Percentiles rank a stretch among this genome's conserved stretches.
phyloP scores from a whole-genome alignment of 2,329 filamentous ascomycete species.

The Pestalotiopsis sp. region DNA sequence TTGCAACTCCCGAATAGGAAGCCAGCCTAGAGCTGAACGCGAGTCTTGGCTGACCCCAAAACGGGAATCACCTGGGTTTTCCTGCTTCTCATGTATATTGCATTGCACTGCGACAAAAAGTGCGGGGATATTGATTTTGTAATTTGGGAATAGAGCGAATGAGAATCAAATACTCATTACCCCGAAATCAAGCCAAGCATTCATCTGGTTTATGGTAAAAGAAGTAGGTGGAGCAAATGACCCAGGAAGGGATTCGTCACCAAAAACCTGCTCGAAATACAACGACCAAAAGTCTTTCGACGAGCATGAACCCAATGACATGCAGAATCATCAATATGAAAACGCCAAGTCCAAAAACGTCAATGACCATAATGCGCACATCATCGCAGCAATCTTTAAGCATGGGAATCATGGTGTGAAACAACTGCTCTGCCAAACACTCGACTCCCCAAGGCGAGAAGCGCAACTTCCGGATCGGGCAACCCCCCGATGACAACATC shows the following conservation, averaged over 20 bases:
- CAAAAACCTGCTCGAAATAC: too few species aligned
- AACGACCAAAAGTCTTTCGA: background rate
- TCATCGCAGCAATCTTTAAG: background rate
- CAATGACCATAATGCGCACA: background rate
- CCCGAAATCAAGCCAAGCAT: background rate
- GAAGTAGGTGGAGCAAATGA: background rate
- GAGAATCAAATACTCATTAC: background rate
- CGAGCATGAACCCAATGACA: background rate
- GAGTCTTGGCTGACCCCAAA: conserved; percentile 6
- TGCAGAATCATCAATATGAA: background rate
- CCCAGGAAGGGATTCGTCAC: background rate
- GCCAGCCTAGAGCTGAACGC: background rate
- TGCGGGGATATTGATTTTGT: background rate
- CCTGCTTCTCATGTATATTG: background rate
- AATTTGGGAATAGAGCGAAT: background rate
- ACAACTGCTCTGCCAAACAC: background rate
- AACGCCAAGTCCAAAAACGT: background rate
- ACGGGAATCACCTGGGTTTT: background rate
- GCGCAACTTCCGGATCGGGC: conserved; percentile 4
- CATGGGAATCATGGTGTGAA: background rate
- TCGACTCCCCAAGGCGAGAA: background rate
- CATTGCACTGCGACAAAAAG: background rate
- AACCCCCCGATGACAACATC: conserved; percentile 11
- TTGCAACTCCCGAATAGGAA: conserved; percentile 1
- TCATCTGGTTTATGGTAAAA: background rate